Base-by-base conservation (phyloP, 192 early-diverging fungal genomes). In the Helicostylum pulchrum region DNA sequence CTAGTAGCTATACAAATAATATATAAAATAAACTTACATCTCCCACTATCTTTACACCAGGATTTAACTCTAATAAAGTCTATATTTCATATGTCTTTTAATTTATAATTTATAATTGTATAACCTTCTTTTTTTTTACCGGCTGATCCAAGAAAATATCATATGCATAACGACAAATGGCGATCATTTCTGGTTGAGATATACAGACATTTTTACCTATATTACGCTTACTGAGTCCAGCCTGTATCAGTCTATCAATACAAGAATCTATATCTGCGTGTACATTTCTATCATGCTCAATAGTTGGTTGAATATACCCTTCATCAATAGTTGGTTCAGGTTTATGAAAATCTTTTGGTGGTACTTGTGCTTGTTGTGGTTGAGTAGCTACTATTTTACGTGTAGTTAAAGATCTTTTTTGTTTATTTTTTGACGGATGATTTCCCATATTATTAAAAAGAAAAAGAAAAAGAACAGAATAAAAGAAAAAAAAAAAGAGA, bases 111-210 rank as follows among this genome's bases (percentile, higher is more conserved):
- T 23, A 44, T 19, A 23, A 23, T 21, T 7, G 3, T 34, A 39
- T 20, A 57, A 23, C 8, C n/a, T 20, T 44, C 56, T 59, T 12
- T 45, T 26, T 58, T 17, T 21, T 50, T 68, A 73, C 71, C 10
- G 92, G 92, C 75, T 98, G 96, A n/a, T 84, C 83, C 70, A 96
- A 64, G 63, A 96, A 89, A 49, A 94, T 83, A 64, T 96, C 93
- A 30, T 90, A 85, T 17, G 89, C 93, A 1, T 84, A 74, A 20
- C 90, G 90, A 76, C 94, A 98, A 52, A 98, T 87, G 32, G 85
- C 85, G 17, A 87, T 75, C 68, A 98, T 90, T 72, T 95, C 93
- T 17, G 85, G 84, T 75, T 92, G 94, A 62, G 88, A 90, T 30
- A 98, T 67, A 64, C 92, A 93, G 48, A 94, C 83, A 31, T 71